Evolutionary conservation across 495 filamentous ascomycete genomes (phyloP).

Genomic region (Talaromyces trachyspermus): DNA sequence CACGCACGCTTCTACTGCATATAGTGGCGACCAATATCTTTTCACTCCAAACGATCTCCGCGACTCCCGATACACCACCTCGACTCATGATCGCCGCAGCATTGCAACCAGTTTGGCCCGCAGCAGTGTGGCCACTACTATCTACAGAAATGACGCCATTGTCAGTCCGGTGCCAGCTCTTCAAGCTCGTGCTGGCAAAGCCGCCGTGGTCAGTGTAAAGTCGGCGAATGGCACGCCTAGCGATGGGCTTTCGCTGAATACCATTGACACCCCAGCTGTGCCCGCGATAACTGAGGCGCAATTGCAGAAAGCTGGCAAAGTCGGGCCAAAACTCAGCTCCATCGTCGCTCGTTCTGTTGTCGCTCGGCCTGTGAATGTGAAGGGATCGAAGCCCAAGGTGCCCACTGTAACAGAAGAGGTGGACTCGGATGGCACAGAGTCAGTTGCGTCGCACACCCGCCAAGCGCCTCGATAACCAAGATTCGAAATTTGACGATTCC

Average conservation of each 20-base stretch:
- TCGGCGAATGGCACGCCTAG: slow-evolving; percentile 33
- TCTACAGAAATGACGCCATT: slow-evolving; percentile 82
- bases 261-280: slow-evolving; percentile 40
- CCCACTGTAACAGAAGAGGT: slow-evolving; percentile 18
- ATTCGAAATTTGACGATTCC: slow-evolving; percentile 32
- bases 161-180: slow-evolving; percentile 75
- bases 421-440: slow-evolving; percentile 12
- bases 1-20: slow-evolving; percentile 49
- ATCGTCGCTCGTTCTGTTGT: slow-evolving; percentile 37
- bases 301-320: slow-evolving; percentile 33
- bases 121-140: slow-evolving; percentile 81
- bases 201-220: slow-evolving; percentile 84
- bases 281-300: slow-evolving; percentile 45
- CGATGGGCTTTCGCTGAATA: slow-evolving; percentile 25
- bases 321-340: slow-evolving; percentile 32
- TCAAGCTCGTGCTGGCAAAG: slow-evolving; percentile 75
- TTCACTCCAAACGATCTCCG: slow-evolving; percentile 90
- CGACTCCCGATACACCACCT: slow-evolving; percentile 73
- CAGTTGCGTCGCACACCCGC: slow-evolving; percentile 10
- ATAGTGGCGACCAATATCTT: slow-evolving; percentile 74
- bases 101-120: slow-evolving; percentile 56
- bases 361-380: slow-evolving; percentile 41
- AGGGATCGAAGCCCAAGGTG: slow-evolving; percentile 20
- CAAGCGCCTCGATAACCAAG: slow-evolving; percentile 14
- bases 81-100: slow-evolving; percentile 58